Evolutionary conservation across 2,329 filamentous ascomycete genomes (phyloP), one percentile per base, ranked within the genome.

Genomic region (Epicoccum nigrum): DNA sequence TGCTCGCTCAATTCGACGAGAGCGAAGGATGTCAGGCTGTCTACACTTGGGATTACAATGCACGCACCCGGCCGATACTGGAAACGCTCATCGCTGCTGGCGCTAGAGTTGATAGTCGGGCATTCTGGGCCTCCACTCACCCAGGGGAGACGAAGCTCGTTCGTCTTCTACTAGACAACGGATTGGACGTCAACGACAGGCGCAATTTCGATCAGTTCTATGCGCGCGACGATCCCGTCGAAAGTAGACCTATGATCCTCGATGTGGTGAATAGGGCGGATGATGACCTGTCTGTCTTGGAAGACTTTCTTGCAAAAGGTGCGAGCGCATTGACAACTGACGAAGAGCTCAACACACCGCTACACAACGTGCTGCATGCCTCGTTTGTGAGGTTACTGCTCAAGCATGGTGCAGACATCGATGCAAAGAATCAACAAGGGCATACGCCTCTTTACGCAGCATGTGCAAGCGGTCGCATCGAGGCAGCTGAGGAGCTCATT

Each of bases 401-500:
- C 5, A 9, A 28, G 12, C 20, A 33, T 19, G 25, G 38, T 30
- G 46, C 39, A 27, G 46, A 43, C 8, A 7, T 33, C 5, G 2
- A 28, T 6, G 17, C 45, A 11, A 31, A 9, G 9, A 39, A 48
- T 12, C 4, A 1, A 8, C 17, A 31, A n/a, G 38, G 31, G 5
- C 31, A 31, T 6, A 48, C 32, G 4, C 39, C 45, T 6, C 27
- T 43, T n/a, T 27, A 37, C 25, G 30, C 39, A 8, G 45, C 45
- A 5, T 38, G 39, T 27, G 2, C 8, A 23, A 8, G n/a, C 4
- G 21, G 34, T 4, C 25, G 21, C 7, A 9, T 49, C 4, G 38
- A 38, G 3, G 16, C 35, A n/a, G 45, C 23, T n/a, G 13, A 27
- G 7, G 27, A 19, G 4, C 30, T 47, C 6, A 13, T 41, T 1